Conservation (phyloP, 345 rosid genomes). For the Melaleuca quinquenervia region DNA sequence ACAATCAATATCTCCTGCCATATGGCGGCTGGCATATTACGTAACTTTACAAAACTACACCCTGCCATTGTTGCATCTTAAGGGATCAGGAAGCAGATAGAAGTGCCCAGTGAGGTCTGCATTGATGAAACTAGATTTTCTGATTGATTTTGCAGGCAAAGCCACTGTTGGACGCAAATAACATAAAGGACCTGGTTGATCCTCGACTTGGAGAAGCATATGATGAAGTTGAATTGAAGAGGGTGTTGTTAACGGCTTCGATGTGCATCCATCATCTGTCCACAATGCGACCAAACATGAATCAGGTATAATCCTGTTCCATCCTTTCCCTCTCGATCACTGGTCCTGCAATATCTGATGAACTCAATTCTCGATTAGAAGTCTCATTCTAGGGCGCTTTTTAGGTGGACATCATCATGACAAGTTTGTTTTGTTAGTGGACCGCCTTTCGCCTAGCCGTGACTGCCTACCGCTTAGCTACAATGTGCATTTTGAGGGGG, state of each 20-base stretch:
- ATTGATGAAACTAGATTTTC: neutral
- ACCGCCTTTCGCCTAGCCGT: neutral
- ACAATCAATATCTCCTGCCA: neutral
- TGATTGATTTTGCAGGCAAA: slow-evolving; percentile 39
- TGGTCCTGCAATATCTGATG: neutral
- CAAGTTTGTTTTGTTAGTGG: neutral
- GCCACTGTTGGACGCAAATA: slow-evolving; percentile 46
- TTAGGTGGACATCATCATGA: neutral
- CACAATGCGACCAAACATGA: slow-evolving; percentile 63
- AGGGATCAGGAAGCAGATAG: neutral
- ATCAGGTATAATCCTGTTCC: slow-evolving; percentile 18
- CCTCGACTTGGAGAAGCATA: slow-evolving; percentile 45
- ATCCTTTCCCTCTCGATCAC: neutral
- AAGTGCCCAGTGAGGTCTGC: neutral
- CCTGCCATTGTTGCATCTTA: neutral
- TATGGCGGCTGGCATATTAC: neutral
- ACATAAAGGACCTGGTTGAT: slow-evolving; percentile 41
- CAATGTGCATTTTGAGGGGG: neutral
- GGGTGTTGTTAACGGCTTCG: slow-evolving; percentile 55
- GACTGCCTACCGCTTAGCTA: neutral
- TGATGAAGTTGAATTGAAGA: slow-evolving; percentile 50
- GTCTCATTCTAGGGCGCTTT: neutral
- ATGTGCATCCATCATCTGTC: slow-evolving; percentile 65
- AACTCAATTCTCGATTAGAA: neutral
- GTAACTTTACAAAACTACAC: no score